phyloP scores from a whole-genome alignment of 2,329 filamentous ascomycete genomes.

The Graphilbum sp. region DNA sequence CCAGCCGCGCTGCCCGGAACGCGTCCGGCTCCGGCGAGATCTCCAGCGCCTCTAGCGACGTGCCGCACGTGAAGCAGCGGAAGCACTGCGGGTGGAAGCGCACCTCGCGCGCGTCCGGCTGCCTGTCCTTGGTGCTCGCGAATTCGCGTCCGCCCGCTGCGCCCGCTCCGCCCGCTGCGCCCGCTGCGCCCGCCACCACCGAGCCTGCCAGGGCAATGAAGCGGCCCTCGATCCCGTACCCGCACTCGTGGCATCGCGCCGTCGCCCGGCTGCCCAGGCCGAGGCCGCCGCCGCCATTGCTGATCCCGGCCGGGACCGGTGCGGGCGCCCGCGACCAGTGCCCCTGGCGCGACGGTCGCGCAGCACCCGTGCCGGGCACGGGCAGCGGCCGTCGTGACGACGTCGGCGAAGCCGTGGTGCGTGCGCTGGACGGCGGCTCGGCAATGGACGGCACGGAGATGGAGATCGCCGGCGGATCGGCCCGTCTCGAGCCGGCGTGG shows the following conservation, averaged over 20 bases:
- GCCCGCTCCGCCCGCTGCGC: no score
- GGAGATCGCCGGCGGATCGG: background rate
- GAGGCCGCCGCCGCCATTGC: background rate
- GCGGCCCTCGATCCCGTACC: constrained; percentile 71
- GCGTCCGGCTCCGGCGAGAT: constrained; percentile 83
- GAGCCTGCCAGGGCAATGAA: constrained; percentile 68
- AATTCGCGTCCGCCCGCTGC: no score
- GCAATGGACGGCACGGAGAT: background rate
- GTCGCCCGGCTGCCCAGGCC: constrained; percentile 30
- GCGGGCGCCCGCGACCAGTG: constrained; percentile 43
- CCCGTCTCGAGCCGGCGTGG: background rate
- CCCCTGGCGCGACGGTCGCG: constrained; percentile 23
- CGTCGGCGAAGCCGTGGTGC: constrained; percentile 10
- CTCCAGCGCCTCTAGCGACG: constrained; percentile 81
- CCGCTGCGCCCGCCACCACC: background rate
- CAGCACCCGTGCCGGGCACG: constrained; percentile 21
- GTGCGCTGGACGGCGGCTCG: constrained; percentile 10
- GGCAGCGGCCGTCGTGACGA: constrained; percentile 29
- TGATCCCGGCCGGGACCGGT: constrained; percentile 12
- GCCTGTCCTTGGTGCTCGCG: no score
- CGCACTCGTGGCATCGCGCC: constrained; percentile 71
- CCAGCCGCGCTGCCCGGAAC: constrained; percentile 53
- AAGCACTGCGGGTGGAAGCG: constrained; percentile 94
- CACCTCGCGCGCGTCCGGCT: background rate
- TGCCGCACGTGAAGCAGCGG: constrained; percentile 72